Evolutionary conservation across 2,329 filamentous ascomycete genomes (phyloP), one percentile per base, ranked within the genome.

Genomic region (Penicillium sp.): DNA sequence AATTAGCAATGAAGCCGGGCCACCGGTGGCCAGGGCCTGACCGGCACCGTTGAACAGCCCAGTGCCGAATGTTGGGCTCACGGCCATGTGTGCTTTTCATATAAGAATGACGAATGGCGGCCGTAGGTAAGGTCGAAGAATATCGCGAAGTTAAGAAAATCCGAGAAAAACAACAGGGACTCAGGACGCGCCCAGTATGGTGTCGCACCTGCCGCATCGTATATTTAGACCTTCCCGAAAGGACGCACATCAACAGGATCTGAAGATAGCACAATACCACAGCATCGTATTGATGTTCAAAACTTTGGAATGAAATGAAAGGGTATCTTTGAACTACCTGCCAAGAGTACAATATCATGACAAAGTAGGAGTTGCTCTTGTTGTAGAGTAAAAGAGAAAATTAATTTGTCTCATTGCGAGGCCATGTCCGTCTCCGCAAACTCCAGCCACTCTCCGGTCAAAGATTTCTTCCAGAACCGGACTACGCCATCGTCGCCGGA

Each of bases 11-110:
- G 79, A 78, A 3, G 79, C 70, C 12, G 79, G 81, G 9, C 79
- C 81, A 46, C 76, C 80, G 28, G 72, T 74, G 38, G 76, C 75
- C 51, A 84, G 76, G 2, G 79, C 79, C 56, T 76, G 71, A 45
- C 81, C 81, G 13, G 79, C 76, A 54, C 79, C 79, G 45, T 83
- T 70, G 65, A 84, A 82, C 6, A 82, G 62, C 54, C 80, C 80
- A 5, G 79, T 81, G 46, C 78, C 76, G 52, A 84, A 81, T 16
- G 81, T 82, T 55, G 81, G 81, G 42, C 80, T 79, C 26, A 85
- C 72, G 28, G 81, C 80, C 61, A 85, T 85, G 63, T 29, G 36
- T 31, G 24, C 13, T 45, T 16, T 29, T 10, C 21, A 39, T 8
- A 33, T 63, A 59, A 54, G 24, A 52, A 60, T 62, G 49, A 74